Evolutionary conservation across 495 filamentous ascomycete species (phyloP).

Genomic region (Penicillium pulvis): DNA sequence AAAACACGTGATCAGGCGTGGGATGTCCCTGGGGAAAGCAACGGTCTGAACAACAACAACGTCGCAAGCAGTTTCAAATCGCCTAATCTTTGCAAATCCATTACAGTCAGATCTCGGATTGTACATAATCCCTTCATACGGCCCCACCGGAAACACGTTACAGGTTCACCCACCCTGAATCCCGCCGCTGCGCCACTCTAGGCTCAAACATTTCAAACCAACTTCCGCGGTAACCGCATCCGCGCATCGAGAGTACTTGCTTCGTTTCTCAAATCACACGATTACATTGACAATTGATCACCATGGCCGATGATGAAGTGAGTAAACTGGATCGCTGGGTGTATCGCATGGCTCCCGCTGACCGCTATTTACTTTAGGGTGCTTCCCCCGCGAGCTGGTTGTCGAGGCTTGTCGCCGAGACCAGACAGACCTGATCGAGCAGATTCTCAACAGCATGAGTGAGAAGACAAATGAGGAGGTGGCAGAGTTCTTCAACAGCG

Average conservation of each 20-base stretch:
- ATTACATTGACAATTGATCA: slow-evolving; percentile 13
- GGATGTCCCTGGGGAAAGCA: slow-evolving; percentile 28
- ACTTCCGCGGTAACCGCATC: slow-evolving; percentile 12
- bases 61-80: neutral
- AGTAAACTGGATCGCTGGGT: neutral
- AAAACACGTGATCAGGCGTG: slow-evolving; percentile 24
- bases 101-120: neutral
- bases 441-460: slow-evolving; percentile 49
- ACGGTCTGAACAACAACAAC: slow-evolving; percentile 7
- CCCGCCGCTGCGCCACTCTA: slow-evolving; percentile 9
- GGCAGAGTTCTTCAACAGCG: slow-evolving; percentile 76
- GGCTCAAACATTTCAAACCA: slow-evolving; percentile 18
- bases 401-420: slow-evolving; percentile 93
- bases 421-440: slow-evolving; percentile 78
- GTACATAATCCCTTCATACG: slow-evolving; percentile 21
- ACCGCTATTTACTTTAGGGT: slow-evolving; percentile 57
- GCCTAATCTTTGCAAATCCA: neutral
- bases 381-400: slow-evolving; percentile 81
- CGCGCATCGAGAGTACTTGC: slow-evolving; percentile 11
- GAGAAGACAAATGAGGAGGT: slow-evolving; percentile 55
- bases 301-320: slow-evolving; percentile 50
- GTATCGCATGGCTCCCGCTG: neutral
- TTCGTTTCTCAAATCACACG: neutral
- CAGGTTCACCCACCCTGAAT: neutral
- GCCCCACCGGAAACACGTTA: neutral